Evolutionary conservation across 345 rosid species (phyloP).

Genomic region (Eucalyptus paniculata): DNA sequence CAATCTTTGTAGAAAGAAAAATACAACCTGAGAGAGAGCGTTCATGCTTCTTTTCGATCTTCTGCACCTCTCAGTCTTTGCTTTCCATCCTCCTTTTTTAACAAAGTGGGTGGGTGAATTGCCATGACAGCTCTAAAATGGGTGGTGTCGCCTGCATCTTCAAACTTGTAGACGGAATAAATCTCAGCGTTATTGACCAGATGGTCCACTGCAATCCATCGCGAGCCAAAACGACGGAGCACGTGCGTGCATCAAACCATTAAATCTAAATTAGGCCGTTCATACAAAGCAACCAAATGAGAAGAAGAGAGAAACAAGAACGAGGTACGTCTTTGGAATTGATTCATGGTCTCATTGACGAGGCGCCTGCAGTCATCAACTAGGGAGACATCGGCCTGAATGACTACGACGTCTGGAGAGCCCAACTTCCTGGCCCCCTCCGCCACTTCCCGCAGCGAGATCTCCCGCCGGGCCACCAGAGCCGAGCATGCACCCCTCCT

Average conservation of each 20-base stretch:
- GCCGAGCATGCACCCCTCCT: slow-evolving; percentile 48
- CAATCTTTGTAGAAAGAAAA: not conserved
- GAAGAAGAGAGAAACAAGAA: not conserved
- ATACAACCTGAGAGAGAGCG: not conserved
- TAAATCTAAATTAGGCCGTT: not conserved
- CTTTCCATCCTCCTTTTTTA: not conserved
- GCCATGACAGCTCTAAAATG: slow-evolving; percentile 33
- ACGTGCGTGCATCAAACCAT: not conserved
- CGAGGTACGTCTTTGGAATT: slow-evolving; percentile 36
- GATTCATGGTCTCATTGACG: slow-evolving; percentile 17
- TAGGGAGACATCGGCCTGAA: slow-evolving; percentile 47
- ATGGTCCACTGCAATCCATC: slow-evolving; percentile 44
- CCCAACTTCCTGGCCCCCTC: slow-evolving; percentile 17
- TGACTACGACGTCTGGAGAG: slow-evolving; percentile 25
- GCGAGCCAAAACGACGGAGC: not conserved
- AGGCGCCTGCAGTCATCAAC: slow-evolving; percentile 31
- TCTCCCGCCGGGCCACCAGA: slow-evolving; percentile 33
- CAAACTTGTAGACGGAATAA: slow-evolving; percentile 27
- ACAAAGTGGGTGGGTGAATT: not conserved
- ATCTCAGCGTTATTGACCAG: slow-evolving; percentile 55
- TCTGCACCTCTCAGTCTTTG: not conserved
- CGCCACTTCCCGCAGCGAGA: slow-evolving; percentile 29
- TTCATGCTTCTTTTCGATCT: not conserved
- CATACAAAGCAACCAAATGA: not conserved
- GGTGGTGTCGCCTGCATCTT: slow-evolving; percentile 30